These are phyloP conservation scores for Aquilaria malaccensis DNA, from an alignment of 345 rosid species.

Conservation along the genomic window DNA sequence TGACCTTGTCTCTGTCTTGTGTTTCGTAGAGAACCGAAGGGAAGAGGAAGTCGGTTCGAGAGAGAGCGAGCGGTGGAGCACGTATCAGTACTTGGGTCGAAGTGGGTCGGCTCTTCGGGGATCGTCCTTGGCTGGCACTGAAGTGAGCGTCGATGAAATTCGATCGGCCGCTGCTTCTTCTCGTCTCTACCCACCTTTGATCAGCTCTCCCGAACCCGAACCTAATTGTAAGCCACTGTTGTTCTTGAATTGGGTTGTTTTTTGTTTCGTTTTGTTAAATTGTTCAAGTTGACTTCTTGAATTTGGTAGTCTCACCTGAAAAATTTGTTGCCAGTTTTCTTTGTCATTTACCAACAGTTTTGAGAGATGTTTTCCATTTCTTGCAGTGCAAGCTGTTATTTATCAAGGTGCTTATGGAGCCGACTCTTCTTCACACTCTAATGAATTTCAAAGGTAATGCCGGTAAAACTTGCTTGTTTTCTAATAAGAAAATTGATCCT, in stretches of 20 bases:
- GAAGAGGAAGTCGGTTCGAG: conserved; percentile 33
- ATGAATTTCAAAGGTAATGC: conserved; percentile 42
- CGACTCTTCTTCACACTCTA: conserved; percentile 30
- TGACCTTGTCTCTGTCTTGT: not conserved
- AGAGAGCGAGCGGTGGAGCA: conserved; percentile 52
- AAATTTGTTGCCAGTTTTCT: not conserved
- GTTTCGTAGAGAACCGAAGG: conserved; percentile 35
- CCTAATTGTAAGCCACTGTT: conserved; percentile 30
- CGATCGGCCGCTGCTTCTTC: conserved; percentile 64
- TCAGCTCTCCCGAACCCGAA: conserved; percentile 58
- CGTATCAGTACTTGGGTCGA: conserved; percentile 76
- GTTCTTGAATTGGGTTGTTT: not conserved
- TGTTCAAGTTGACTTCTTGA: not conserved
- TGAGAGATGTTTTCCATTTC: not conserved
- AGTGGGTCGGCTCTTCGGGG: conserved; percentile 55
- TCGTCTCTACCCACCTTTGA: conserved; percentile 56
- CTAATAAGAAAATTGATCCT: not conserved
- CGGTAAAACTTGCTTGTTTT: not conserved
- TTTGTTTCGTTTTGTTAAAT: not conserved
- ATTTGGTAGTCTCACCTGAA: not conserved
- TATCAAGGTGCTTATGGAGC: conserved; percentile 52
- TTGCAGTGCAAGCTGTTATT: conserved; percentile 56
- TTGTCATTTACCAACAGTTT: not conserved
- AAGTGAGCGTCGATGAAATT: conserved; percentile 80
- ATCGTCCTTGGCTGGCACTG: conserved; percentile 57